These are phyloP conservation scores for Carpinus fangiana DNA, from an alignment of 306 rosid genomes.

Conservation along the genomic window DNA sequence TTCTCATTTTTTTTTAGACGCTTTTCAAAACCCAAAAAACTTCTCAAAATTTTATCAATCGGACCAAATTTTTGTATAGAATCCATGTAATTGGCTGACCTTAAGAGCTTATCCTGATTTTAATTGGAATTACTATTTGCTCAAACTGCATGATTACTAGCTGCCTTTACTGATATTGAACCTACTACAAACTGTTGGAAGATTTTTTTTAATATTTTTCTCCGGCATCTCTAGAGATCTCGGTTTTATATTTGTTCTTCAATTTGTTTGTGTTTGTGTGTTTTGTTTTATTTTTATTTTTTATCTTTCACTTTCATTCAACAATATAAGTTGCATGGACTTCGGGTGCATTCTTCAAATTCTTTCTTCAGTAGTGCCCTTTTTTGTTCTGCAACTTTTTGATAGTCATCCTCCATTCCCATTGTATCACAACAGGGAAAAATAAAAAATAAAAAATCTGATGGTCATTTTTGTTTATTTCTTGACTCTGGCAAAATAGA, in stretches of 20 bases:
- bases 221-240: background rate
- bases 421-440: too few relatives aligned
- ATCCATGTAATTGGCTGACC: background rate
- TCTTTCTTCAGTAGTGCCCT: background rate
- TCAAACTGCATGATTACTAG: background rate
- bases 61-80: too few relatives aligned
- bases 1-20: too few relatives aligned
- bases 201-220: background rate
- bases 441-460: too few relatives aligned
- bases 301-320: too few relatives aligned
- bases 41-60: too few relatives aligned
- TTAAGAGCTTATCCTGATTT: background rate
- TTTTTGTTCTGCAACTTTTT: conserved; percentile 1
- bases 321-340: background rate
- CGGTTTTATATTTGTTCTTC: background rate
- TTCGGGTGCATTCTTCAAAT: background rate
- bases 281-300: background rate
- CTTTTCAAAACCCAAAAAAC: too few relatives aligned
- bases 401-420: background rate
- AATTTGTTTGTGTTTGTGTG: background rate
- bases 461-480: background rate
- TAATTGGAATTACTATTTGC: background rate
- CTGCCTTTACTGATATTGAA: background rate
- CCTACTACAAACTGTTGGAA: background rate
- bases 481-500: background rate